Conservation (phyloP, 1,139 yeast species). For the Meyerozyma sp. region DNA sequence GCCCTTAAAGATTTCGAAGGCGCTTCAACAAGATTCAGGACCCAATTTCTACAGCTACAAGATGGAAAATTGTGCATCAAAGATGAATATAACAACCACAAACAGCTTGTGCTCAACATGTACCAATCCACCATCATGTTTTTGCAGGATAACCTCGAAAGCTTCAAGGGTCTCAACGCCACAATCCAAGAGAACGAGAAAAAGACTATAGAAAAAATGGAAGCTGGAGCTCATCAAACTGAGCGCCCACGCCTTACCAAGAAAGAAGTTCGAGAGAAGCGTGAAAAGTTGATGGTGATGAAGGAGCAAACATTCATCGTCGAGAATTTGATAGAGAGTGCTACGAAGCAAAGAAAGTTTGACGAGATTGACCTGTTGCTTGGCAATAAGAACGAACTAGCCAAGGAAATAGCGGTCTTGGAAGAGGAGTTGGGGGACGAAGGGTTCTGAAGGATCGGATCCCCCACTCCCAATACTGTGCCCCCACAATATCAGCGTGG, state of each 20-base stretch:
- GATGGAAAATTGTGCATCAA: constrained; percentile 13
- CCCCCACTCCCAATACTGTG: neutral
- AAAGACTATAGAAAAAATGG: neutral
- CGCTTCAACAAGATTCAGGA: constrained; percentile 20
- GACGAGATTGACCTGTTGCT: constrained; percentile 68
- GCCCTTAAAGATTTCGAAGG: constrained; percentile 32
- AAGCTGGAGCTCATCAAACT: constrained; percentile 1
- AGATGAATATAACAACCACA: constrained; percentile 10
- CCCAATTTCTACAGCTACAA: constrained; percentile 14
- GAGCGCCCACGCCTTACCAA: constrained; percentile 31
- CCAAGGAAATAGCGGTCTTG: constrained; percentile 44
- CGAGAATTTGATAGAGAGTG: constrained; percentile 53
- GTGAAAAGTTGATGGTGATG: constrained; percentile 81
- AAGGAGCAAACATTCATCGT: constrained; percentile 79
- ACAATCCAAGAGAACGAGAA: constrained; percentile 15
- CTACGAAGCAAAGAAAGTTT: constrained; percentile 64
- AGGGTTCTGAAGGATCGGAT: constrained; percentile 35
- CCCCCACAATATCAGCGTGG: neutral
- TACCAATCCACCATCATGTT: constrained; percentile 29
- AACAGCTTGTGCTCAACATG: constrained; percentile 25
- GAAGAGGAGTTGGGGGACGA: constrained; percentile 59
- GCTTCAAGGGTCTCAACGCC: constrained; percentile 25
- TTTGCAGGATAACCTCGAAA: constrained; percentile 29
- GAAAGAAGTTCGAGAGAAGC: constrained; percentile 49
- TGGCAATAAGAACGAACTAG: constrained; percentile 55